phyloP scores from a whole-genome alignment of 1,284 basidiomycete species.

The Moesziomyces antarcticus region DNA sequence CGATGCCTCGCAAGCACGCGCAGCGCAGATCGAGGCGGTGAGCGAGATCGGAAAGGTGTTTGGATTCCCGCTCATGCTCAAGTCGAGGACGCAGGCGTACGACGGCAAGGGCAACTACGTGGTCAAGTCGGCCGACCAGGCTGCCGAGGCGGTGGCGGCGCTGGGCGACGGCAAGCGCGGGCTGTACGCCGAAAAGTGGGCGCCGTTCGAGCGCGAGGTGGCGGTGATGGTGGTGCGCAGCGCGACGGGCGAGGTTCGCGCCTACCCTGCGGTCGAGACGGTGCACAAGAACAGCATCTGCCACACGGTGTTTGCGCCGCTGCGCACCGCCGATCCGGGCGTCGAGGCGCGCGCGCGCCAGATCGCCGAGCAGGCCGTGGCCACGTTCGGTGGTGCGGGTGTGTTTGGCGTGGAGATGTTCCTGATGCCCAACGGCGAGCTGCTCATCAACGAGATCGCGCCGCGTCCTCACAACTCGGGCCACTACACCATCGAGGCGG shows the following conservation, averaged over 20 bases:
- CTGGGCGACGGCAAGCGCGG: conserved; percentile 67
- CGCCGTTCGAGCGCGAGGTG: conserved; percentile 87
- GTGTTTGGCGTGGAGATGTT: conserved; percentile 99
- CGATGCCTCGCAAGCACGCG: conserved; percentile 71
- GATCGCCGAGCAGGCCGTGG: conserved; percentile 85
- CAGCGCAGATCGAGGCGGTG: conserved; percentile 67
- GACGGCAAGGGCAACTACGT: conserved; percentile 95
- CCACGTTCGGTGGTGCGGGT: conserved; percentile 84
- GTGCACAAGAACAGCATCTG: conserved; percentile 94
- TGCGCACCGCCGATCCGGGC: conserved; percentile 68
- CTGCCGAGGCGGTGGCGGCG: conserved; percentile 74
- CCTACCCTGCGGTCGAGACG: conserved; percentile 95
- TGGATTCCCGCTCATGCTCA: conserved; percentile 94
- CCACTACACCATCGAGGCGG: conserved; percentile 99
- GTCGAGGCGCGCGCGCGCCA: conserved; percentile 76
- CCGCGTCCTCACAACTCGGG: conserved; percentile 99
- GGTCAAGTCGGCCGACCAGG: conserved; percentile 73
- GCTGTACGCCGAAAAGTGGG: conserved; percentile 94
- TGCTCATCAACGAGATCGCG: conserved; percentile 96
- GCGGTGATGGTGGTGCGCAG: conserved; percentile 95
- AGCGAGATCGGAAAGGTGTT: conserved; percentile 69
- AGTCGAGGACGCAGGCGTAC: conserved; percentile 92
- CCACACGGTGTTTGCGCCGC: conserved; percentile 88
- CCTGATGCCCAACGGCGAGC: conserved; percentile 83
- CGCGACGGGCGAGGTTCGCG: conserved; percentile 76